Conservation (phyloP, 2,329 filamentous ascomycete genomes). For the Sarocladium brachiariae region DNA sequence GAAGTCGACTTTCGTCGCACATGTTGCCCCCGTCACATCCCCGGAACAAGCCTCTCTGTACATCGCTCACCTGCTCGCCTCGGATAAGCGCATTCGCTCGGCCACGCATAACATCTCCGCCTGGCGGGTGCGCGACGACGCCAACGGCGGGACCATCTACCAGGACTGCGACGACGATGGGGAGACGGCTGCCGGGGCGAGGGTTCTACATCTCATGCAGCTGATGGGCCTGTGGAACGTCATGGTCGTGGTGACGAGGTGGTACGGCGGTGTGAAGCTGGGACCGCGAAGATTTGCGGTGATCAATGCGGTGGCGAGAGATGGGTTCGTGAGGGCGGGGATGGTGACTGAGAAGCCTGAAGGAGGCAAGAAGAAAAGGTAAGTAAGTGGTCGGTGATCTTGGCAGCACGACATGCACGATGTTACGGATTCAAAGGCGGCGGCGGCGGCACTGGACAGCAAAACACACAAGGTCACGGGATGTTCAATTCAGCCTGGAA, state of each 20-base stretch:
- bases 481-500: not conserved
- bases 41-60: slow-evolving; percentile 64
- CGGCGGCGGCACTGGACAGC: too few species aligned
- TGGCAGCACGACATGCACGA: not conserved
- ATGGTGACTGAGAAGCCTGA: slow-evolving; percentile 48
- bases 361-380: slow-evolving; percentile 35
- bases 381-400: too few species aligned
- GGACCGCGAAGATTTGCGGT: slow-evolving; percentile 85
- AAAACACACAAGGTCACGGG: not conserved
- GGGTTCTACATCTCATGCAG: slow-evolving; percentile 85
- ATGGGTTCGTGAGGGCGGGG: slow-evolving; percentile 73
- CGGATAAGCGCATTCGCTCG: slow-evolving; percentile 75
- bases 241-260: slow-evolving; percentile 87
- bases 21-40: slow-evolving; percentile 62
- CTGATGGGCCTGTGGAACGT: slow-evolving; percentile 91
- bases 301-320: slow-evolving; percentile 80
- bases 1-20: slow-evolving; percentile 82
- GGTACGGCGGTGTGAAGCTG: slow-evolving; percentile 89
- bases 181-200: slow-evolving; percentile 81
- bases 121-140: slow-evolving; percentile 67
- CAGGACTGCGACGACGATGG: slow-evolving; percentile 97
- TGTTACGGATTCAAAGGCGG: not conserved
- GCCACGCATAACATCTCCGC: slow-evolving; percentile 96
- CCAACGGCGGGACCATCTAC: slow-evolving; percentile 40
- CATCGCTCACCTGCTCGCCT: slow-evolving; percentile 68